Percentiles rank a stretch among this genome's conserved stretches.
phyloP scores from a whole-genome alignment of 176 grass and related monocot genomes.

The Aechmea fasciata region DNA sequence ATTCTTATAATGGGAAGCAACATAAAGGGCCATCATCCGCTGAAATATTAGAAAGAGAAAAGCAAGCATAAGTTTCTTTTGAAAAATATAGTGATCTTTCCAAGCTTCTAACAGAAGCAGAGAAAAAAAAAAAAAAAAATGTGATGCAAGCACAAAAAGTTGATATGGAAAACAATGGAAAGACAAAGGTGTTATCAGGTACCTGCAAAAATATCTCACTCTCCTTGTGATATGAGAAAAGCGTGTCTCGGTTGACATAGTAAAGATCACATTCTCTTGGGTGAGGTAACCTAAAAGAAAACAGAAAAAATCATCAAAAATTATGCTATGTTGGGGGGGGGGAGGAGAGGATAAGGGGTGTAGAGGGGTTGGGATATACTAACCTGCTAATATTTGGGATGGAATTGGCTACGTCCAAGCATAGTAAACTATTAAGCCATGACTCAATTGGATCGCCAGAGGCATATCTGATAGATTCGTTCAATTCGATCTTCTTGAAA shows the following conservation, averaged over 20 bases:
- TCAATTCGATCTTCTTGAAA: conserved; percentile 95
- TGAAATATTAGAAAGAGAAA: conserved; percentile 43
- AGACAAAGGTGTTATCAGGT: neutral
- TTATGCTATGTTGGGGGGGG: neutral
- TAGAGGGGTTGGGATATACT: conserved; percentile 8
- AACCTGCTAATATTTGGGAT: conserved; percentile 84
- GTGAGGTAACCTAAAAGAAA: conserved; percentile 51
- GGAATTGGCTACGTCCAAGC: conserved; percentile 81
- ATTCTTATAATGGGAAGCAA: conserved; percentile 99
- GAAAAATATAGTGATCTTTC: neutral
- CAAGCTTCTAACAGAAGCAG: neutral
- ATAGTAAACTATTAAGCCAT: conserved; percentile 88
- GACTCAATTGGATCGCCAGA: conserved; percentile 80
- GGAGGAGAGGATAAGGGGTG: neutral
- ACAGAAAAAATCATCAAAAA: neutral
- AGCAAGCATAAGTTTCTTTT: neutral
- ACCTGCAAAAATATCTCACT: conserved; percentile 95
- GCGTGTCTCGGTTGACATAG: conserved; percentile 94
- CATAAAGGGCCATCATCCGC: conserved; percentile 99
- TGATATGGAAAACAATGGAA: conserved; percentile 5
- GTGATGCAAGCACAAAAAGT: conserved; percentile 11
- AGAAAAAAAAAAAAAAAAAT: neutral
- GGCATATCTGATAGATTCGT: conserved; percentile 94
- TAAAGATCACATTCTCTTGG: conserved; percentile 79
- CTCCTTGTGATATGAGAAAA: conserved; percentile 96